These are phyloP conservation scores for Lactifluus piperatus DNA, from an alignment of 768 basidiomycete genomes.

Conservation along the genomic window DNA sequence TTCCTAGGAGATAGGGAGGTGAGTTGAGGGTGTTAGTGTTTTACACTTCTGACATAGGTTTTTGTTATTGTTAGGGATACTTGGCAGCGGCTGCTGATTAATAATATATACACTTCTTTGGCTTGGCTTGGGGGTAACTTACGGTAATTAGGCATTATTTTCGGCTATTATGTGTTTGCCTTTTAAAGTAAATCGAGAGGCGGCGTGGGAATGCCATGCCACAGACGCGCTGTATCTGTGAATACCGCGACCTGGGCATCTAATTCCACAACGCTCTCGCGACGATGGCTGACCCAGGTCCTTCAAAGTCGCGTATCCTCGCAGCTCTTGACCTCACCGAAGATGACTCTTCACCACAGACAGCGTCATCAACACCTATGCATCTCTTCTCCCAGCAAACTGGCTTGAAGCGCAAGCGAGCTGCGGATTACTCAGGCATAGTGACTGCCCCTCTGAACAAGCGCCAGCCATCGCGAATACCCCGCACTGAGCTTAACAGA, in stretches of 20 bases:
- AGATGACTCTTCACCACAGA: neutral
- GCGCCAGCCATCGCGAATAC: neutral
- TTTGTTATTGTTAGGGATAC: conserved; percentile 26
- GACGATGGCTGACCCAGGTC: neutral
- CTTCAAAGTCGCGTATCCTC: conserved; percentile 18
- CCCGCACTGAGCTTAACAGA: neutral
- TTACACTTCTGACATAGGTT: neutral
- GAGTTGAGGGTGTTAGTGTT: conserved; percentile 21
- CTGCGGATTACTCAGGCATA: neutral
- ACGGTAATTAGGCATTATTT: no score
- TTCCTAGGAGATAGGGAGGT: conserved; percentile 76
- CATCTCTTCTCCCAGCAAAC: neutral
- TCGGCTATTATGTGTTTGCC: no score
- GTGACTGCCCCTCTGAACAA: conserved; percentile 8
- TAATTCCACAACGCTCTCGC: neutral
- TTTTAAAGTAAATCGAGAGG: no score
- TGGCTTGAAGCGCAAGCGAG: conserved; percentile 14
- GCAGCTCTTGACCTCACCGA: conserved; percentile 17
- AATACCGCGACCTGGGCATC: neutral
- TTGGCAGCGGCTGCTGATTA: conserved; percentile 27
- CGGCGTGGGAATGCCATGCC: neutral
- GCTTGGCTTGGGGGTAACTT: no score
- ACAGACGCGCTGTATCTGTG: conserved; percentile 3
- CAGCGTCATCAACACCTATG: neutral
- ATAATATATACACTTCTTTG: no score